These are phyloP conservation scores for Penicillium sp. DNA, from an alignment of 2,329 filamentous ascomycete genomes.

Conservation along the genomic window DNA sequence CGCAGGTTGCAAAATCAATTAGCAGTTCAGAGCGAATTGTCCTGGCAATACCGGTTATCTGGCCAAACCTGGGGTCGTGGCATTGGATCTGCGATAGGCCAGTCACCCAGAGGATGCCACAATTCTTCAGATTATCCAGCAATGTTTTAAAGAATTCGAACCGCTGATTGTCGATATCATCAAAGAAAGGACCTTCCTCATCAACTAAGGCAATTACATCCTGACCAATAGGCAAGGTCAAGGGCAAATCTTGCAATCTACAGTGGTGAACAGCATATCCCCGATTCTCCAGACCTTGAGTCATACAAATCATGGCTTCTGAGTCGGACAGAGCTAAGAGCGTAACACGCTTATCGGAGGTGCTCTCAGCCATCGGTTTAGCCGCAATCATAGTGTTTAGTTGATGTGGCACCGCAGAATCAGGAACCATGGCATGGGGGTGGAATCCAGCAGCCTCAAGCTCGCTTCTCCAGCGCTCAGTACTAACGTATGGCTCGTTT, in stretches of 20 bases:
- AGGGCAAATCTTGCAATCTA: neutral
- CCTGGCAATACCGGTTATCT: slow-evolving; percentile 26
- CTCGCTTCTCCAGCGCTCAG: slow-evolving; percentile 27
- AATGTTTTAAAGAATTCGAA: neutral
- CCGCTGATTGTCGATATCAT: neutral
- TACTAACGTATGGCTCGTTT: slow-evolving; percentile 24
- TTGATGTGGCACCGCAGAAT: slow-evolving; percentile 11
- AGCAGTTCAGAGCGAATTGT: slow-evolving; percentile 27
- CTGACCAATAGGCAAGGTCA: neutral
- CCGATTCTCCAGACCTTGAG: neutral
- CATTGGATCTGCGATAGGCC: slow-evolving; percentile 17
- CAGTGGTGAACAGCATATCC: neutral
- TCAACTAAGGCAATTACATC: slow-evolving; percentile 9
- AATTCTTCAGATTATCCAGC: neutral
- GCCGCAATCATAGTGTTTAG: slow-evolving; percentile 7
- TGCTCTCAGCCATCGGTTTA: neutral
- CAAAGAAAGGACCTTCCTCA: neutral
- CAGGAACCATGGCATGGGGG: slow-evolving; percentile 26
- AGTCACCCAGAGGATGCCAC: slow-evolving; percentile 30
- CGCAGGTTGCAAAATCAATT: slow-evolving; percentile 23
- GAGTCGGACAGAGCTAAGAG: neutral
- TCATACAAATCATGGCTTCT: neutral
- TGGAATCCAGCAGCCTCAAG: slow-evolving; percentile 33
- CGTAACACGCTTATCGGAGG: neutral
- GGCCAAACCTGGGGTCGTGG: slow-evolving; percentile 26